A percentile compares a stretch with the other conserved stretches of the same genome.
phyloP scores from a whole-genome alignment of 768 basidiomycete genomes.

The Lactarius hengduanensis region DNA sequence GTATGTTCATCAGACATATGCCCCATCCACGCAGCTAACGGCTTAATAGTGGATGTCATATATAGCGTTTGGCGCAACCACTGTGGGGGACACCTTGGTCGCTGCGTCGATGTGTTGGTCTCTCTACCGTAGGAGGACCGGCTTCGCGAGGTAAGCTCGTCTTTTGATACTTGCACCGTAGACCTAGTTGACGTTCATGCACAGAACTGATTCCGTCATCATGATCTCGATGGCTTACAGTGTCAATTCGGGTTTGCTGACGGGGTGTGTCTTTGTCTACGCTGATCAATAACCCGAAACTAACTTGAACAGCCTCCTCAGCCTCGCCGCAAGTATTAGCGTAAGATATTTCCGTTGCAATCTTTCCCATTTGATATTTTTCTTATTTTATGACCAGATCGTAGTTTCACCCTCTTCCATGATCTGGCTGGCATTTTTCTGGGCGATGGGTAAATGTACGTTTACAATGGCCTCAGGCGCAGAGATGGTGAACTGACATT shows the following conservation, averaged over 20 bases:
- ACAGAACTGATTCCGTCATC: neutral
- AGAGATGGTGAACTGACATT: neutral
- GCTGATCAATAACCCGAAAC: neutral
- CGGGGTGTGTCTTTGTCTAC: neutral
- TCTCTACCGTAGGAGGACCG: neutral
- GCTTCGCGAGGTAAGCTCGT: neutral
- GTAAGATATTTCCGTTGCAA: neutral
- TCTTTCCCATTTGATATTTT: neutral
- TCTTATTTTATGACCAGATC: neutral
- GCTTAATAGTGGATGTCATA: conserved; percentile 47
- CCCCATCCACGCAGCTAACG: neutral
- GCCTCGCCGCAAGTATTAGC: neutral
- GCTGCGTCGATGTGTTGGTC: neutral
- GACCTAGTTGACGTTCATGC: neutral
- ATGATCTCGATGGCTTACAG: neutral
- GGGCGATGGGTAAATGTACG: neutral
- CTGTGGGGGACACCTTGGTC: too few species aligned
- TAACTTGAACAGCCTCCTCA: neutral
- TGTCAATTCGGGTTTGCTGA: neutral
- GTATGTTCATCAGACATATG: conserved; percentile 28
- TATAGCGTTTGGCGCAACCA: neutral
- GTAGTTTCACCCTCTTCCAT: neutral
- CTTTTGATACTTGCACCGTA: neutral
- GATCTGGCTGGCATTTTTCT: neutral
- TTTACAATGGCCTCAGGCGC: neutral